A percentile compares a stretch with the other conserved stretches of the same genome.
Conservation (phyloP, 768 basidiomycete genomes). For the Pisolithus orientalis region DNA sequence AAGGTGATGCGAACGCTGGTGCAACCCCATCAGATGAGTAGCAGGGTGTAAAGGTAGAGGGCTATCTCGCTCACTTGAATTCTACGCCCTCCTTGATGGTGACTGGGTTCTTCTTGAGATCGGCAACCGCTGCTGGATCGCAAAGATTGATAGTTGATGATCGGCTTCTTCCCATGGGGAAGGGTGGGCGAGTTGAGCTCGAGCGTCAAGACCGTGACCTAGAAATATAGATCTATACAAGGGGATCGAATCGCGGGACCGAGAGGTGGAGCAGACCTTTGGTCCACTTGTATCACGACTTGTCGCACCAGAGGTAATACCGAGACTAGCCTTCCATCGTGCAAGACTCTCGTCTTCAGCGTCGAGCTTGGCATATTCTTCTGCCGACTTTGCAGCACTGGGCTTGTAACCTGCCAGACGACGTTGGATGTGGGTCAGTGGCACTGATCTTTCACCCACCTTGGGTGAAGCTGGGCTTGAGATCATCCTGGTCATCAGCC, state of each 20-base stretch:
- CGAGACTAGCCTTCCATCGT: constrained; percentile 93
- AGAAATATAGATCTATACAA: constrained; percentile 16
- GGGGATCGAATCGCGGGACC: constrained; percentile 6
- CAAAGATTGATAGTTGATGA: constrained; percentile 69
- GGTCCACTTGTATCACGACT: constrained; percentile 42
- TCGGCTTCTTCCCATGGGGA: constrained; percentile 51
- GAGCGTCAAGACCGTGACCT: constrained; percentile 54
- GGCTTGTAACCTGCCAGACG: constrained; percentile 65
- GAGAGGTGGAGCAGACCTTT: constrained; percentile 43
- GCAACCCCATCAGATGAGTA: constrained; percentile 2
- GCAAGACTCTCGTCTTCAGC: constrained; percentile 88
- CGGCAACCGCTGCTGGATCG: constrained; percentile 35
- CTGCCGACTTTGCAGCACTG: constrained; percentile 58
- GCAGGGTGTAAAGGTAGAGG: not conserved
- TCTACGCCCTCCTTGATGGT: constrained; percentile 80
- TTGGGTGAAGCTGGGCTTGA: constrained; percentile 61
- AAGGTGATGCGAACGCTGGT: constrained; percentile 72
- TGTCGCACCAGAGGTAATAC: constrained; percentile 55
- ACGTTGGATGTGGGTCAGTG: constrained; percentile 13
- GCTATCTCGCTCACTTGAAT: constrained; percentile 56
- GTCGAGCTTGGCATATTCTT: constrained; percentile 83
- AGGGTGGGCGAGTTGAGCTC: constrained; percentile 77
- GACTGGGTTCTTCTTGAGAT: constrained; percentile 74
- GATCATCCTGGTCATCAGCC: constrained; percentile 66
- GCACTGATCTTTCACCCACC: constrained; percentile 33